Evolutionary conservation across 2,329 filamentous ascomycete genomes (phyloP).

Genomic region (Talaromyces verruculosus): DNA sequence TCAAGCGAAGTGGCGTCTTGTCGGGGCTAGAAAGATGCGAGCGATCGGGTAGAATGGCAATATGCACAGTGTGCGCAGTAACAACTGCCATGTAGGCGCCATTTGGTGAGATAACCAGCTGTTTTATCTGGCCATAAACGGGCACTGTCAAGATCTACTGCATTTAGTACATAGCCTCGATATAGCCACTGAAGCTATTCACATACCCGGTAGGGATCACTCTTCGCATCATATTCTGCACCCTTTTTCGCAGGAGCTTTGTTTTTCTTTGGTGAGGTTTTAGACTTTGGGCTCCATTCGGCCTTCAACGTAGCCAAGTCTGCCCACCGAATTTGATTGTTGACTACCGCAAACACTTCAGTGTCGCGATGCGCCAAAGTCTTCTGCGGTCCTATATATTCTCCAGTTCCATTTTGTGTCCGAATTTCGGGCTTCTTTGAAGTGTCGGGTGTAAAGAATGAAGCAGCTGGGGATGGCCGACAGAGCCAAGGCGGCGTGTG

Average conservation of each 20-base stretch:
- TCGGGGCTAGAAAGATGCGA: conserved; percentile 72
- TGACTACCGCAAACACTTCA: conserved; percentile 84
- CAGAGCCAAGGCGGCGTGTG: conserved; percentile 88
- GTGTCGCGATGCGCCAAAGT: conserved; percentile 79
- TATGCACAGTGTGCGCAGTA: conserved; percentile 83
- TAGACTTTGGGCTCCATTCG: conserved; percentile 46
- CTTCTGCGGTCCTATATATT: conserved; percentile 46
- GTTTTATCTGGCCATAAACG: conserved; percentile 77
- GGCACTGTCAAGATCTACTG: conserved; percentile 71
- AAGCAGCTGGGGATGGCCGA: conserved; percentile 71
- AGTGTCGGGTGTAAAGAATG: conserved; percentile 66
- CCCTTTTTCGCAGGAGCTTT: conserved; percentile 24
- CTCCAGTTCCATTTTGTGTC: conserved; percentile 28
- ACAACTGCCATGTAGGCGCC: conserved; percentile 80
- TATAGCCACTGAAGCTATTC: background rate
- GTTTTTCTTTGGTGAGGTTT: conserved; percentile 32
- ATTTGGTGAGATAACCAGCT: conserved; percentile 80
- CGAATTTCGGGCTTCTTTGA: conserved; percentile 38
- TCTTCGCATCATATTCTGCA: conserved; percentile 36
- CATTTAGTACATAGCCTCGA: conserved; percentile 18
- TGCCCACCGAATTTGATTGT: conserved; percentile 88
- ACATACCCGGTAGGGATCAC: conserved; percentile 32
- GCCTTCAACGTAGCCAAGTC: conserved; percentile 79
- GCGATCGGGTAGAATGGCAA: conserved; percentile 79
- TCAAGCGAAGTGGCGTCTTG: conserved; percentile 69